Evolutionary conservation across 768 basidiomycete species (phyloP), one percentile per base, ranked within the genome.

Genomic region (Cyclocybe aegerita): DNA sequence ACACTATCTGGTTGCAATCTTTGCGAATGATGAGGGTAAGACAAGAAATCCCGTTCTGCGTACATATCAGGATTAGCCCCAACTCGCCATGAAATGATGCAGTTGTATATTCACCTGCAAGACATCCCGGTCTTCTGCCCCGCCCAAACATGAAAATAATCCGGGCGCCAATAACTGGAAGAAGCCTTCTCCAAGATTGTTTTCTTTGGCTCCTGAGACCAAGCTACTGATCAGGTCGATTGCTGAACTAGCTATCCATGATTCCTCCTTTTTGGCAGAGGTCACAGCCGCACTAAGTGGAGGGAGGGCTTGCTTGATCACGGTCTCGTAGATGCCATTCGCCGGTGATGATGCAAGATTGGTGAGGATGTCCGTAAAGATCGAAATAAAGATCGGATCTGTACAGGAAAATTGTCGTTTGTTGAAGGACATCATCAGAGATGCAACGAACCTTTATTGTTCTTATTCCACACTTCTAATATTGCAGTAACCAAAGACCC

Each of bases 321-420:
- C 82, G 1, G 81, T 75, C 50, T 86, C 77, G 59, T 94, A 90
- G 16, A 92, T 75, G 2, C 79, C 80, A 0, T 73, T 67, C 2
- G 79, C 69, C 0, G 80, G 67, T 1, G 88, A 83, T 4, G 79
- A 69, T 5, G 91, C 81, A 23, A 97, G 77, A 4, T 83, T 78
- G 29, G 77, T 74, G 48, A 96, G 73, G 40, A 96, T 82, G 61
- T 96, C 93, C 37, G 85, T 83, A 42, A 95, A 76, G 43, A 94
- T 85, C 1, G 92, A 91, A 15, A 90, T 76, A 62, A 95, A 85
- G 48, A 98, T 84, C 0, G 94, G 95, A 70, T 99, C 97, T 73
- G 52, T 34, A 30, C 34, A 49, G 40, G 29, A 40, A 55, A 29
- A 17, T 12, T 49, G 12, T 39, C 43, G 38, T 32, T 12, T 11